Percentiles rank a stretch among this genome's conserved stretches.
Evolutionary conservation across 2,329 filamentous ascomycete species (phyloP).

Genomic region (Fusarium floridanum): DNA sequence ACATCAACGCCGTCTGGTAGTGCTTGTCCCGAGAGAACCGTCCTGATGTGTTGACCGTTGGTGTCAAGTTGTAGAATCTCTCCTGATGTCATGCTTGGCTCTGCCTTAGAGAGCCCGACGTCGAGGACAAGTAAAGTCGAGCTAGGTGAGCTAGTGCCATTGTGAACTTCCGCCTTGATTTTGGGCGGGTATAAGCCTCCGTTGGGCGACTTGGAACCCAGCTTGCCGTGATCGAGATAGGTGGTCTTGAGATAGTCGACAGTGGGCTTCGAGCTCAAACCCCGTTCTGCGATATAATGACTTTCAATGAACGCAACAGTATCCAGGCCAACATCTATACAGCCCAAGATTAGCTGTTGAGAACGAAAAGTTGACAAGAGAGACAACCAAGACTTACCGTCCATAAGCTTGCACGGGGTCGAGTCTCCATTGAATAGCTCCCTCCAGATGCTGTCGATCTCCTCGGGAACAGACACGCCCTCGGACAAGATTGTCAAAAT

Average conservation of each 20-base stretch:
- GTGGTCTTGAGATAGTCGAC: neutral
- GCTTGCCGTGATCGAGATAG: neutral
- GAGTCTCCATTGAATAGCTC: neutral
- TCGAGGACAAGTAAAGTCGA: neutral
- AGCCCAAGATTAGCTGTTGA: neutral
- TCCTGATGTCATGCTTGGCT: neutral
- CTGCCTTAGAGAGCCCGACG: neutral
- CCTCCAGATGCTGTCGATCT: neutral
- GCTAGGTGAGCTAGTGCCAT: neutral
- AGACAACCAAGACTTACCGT: neutral
- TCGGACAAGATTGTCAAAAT: neutral
- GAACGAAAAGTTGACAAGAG: neutral
- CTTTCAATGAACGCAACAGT: neutral
- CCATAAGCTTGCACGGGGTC: neutral
- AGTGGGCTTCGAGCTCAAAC: neutral
- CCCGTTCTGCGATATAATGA: neutral
- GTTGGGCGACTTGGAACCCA: neutral
- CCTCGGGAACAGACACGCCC: neutral
- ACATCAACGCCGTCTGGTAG: neutral
- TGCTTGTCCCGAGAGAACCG: neutral
- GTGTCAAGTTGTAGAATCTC: neutral
- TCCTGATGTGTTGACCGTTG: neutral
- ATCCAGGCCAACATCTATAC: neutral
- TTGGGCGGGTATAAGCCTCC: neutral
- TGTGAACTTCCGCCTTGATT: neutral